These are phyloP conservation scores for Scheffersomyces insectosa DNA, from an alignment of 1,139 yeast genomes.

Conservation along the genomic window DNA sequence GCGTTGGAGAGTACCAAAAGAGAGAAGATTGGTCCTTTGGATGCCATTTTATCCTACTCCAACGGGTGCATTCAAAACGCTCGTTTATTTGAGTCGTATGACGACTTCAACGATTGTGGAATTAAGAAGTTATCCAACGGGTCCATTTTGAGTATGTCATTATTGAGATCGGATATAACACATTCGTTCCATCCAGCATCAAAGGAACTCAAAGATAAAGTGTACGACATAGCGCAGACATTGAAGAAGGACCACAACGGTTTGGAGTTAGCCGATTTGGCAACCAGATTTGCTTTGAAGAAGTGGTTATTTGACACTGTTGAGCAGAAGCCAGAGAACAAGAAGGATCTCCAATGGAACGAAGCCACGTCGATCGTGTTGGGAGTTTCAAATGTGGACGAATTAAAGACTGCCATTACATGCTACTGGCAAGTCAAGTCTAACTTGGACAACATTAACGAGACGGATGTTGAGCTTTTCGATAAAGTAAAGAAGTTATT, in stretches of 20 bases:
- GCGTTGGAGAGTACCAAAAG: conserved; percentile 35
- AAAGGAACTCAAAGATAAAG: conserved; percentile 54
- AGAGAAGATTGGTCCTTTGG: conserved; percentile 53
- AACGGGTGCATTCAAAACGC: conserved; percentile 83
- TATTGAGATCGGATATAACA: conserved; percentile 67
- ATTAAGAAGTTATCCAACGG: conserved; percentile 69
- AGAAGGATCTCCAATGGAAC: conserved; percentile 22
- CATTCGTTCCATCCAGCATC: conserved; percentile 83
- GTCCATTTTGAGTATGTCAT: conserved; percentile 86
- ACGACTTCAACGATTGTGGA: conserved; percentile 54
- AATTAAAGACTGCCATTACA: conserved; percentile 61
- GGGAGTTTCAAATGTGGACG: conserved; percentile 67
- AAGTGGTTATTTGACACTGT: conserved; percentile 49
- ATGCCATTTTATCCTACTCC: conserved; percentile 76
- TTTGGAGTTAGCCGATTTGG: conserved; percentile 75
- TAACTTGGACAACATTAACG: conserved; percentile 29
- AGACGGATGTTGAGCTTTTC: conserved; percentile 44
- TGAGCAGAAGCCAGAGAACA: conserved; percentile 2
- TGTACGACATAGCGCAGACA: conserved; percentile 51
- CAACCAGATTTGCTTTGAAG: conserved; percentile 72
- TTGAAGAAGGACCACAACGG: conserved; percentile 34
- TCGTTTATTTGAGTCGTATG: conserved; percentile 48
- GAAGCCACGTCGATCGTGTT: conserved; percentile 62
- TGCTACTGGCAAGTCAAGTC: conserved; percentile 54
- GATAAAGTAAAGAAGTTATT: conserved; percentile 45